Evolutionary conservation across 305 asterid species (phyloP).

Genomic region (Solanum chacoense): DNA sequence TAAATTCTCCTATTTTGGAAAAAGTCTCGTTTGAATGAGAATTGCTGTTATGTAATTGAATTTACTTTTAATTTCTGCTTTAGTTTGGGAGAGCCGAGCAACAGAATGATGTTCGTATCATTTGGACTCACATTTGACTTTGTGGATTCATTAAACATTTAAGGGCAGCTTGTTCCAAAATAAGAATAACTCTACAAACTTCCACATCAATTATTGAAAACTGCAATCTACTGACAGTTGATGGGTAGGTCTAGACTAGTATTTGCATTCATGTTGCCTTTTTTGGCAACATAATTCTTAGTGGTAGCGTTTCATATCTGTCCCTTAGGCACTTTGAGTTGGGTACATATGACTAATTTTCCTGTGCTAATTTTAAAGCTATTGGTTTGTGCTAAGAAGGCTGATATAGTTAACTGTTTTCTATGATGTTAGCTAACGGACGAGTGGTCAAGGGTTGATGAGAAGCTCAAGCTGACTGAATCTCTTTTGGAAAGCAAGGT

Average conservation of each 20-base stretch:
- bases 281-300: not conserved
- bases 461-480: constrained; percentile 83
- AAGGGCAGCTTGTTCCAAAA: not conserved
- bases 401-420: constrained; percentile 11
- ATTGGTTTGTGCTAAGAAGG: not conserved
- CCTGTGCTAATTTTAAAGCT: not conserved
- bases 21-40: not conserved
- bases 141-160: not conserved
- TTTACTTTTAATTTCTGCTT: not conserved
- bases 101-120: not conserved
- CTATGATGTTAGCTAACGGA: constrained; percentile 48
- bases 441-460: constrained; percentile 74
- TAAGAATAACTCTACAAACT: not conserved
- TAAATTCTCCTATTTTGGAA: not conserved
- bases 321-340: not conserved
- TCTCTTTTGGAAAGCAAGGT: constrained; percentile 91
- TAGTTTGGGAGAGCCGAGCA: not conserved
- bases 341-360: not conserved
- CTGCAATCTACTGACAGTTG: not conserved
- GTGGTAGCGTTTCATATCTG: not conserved
- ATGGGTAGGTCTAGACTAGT: not conserved
- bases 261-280: not conserved
- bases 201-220: not conserved
- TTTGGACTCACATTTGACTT: not conserved
- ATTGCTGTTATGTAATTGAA: not conserved